These are phyloP conservation scores for Kockiozyma suomiensis DNA, from an alignment of 805 yeast species.

Conservation along the genomic window DNA sequence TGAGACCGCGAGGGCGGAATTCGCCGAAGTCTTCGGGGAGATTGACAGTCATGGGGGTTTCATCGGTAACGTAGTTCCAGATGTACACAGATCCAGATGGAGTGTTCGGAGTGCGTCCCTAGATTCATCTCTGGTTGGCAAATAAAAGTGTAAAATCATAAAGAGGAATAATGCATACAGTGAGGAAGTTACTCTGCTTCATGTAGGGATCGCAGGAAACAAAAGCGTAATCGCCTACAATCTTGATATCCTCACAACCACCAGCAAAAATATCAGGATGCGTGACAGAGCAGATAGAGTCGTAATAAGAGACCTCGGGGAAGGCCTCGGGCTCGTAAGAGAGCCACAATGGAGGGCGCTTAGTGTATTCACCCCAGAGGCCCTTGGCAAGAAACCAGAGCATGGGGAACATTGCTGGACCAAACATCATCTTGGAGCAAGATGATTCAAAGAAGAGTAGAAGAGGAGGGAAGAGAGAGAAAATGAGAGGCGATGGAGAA, in stretches of 20 bases:
- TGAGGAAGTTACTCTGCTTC: slow-evolving; percentile 29
- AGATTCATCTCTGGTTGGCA: background rate
- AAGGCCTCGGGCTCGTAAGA: slow-evolving; percentile 30
- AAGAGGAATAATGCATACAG: slow-evolving; percentile 5
- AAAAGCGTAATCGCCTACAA: slow-evolving; percentile 30
- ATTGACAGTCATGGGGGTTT: slow-evolving; percentile 16
- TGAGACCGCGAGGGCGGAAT: slow-evolving; percentile 32
- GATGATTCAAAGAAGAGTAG: background rate
- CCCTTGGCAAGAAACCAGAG: slow-evolving; percentile 31
- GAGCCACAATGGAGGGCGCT: slow-evolving; percentile 33
- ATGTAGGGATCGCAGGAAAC: slow-evolving; percentile 33
- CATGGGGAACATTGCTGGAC: slow-evolving; percentile 32
- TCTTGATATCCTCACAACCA: slow-evolving; percentile 30
- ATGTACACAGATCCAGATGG: slow-evolving; percentile 30
- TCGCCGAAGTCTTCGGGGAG: slow-evolving; percentile 29
- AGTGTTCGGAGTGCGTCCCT: slow-evolving; percentile 22
- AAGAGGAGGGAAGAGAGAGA: background rate
- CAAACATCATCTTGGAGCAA: slow-evolving; percentile 22
- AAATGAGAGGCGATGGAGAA: background rate
- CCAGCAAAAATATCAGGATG: slow-evolving; percentile 23
- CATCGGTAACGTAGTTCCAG: slow-evolving; percentile 32
- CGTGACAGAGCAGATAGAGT: slow-evolving; percentile 20
- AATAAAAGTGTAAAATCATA: background rate
- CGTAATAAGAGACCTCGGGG: slow-evolving; percentile 30
- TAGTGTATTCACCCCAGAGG: slow-evolving; percentile 31